Conservation (phyloP, 306 rosid species). For the Crotalaria pallida region DNA sequence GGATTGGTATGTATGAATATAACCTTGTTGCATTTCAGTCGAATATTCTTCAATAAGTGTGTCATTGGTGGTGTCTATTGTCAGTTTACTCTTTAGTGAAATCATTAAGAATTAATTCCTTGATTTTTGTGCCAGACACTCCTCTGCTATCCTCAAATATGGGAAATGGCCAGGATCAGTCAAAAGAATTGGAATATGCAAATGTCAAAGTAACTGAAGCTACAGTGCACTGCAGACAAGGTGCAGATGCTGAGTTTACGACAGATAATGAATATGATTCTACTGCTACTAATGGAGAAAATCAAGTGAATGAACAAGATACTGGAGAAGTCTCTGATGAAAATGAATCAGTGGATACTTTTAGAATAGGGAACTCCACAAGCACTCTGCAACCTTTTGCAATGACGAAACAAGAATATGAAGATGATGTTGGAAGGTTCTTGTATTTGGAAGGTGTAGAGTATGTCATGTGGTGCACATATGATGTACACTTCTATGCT, state of each 20-base stretch:
- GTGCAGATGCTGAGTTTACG: constrained; percentile 22
- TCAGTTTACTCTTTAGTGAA: background rate
- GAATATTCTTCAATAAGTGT: constrained; percentile 4
- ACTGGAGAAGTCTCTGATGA: constrained; percentile 14
- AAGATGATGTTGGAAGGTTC: constrained; percentile 85
- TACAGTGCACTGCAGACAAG: constrained; percentile 36
- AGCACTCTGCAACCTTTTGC: constrained; percentile 8
- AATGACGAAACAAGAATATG: constrained; percentile 32
- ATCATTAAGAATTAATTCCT: constrained; percentile 15
- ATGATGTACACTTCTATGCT: constrained; percentile 97
- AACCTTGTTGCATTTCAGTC: constrained; percentile 9
- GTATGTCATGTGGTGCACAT: constrained; percentile 97
- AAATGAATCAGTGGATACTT: constrained; percentile 31
- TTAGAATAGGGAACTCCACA: constrained; percentile 13
- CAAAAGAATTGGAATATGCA: constrained; percentile 31
- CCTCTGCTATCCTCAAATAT: constrained; percentile 26
- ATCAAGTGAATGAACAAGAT: constrained; percentile 27
- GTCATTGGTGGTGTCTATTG: background rate
- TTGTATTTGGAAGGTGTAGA: constrained; percentile 97
- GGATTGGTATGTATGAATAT: constrained; percentile 74
- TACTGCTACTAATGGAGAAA: constrained; percentile 23
- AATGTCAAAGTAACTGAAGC: constrained; percentile 42
- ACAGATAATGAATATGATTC: constrained; percentile 22
- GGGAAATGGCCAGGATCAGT: constrained; percentile 36
- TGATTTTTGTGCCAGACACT: constrained; percentile 56